phyloP scores from a whole-genome alignment of 2,329 filamentous ascomycete genomes.

The Monilinia laxa region DNA sequence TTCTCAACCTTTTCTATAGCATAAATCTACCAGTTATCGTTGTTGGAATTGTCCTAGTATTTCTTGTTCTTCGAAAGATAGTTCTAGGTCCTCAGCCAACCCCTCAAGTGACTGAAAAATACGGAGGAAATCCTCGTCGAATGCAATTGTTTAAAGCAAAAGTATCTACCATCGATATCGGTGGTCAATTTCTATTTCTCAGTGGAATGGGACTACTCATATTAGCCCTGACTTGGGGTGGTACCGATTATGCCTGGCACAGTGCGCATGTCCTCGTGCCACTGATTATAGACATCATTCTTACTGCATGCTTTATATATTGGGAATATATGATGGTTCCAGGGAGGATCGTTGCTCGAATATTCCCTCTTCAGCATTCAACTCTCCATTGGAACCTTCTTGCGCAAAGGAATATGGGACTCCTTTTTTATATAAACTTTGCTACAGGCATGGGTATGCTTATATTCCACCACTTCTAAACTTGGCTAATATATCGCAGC shows the following conservation, averaged over 20 bases:
- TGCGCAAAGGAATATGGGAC: not conserved
- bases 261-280: not conserved
- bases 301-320: not conserved
- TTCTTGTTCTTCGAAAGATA: constrained; percentile 57
- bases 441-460: not conserved
- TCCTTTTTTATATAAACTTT: not conserved
- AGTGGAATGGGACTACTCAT: not conserved
- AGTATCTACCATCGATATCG: constrained; percentile 54
- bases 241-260: not conserved
- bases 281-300: not conserved
- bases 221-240: not conserved
- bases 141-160: constrained; percentile 40
- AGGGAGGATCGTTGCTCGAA: not conserved
- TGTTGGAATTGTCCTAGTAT: constrained; percentile 52
- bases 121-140: constrained; percentile 44
- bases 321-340: not conserved
- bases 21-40: constrained; percentile 53
- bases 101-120: constrained; percentile 44
- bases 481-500: not conserved
- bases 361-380: not conserved
- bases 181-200: constrained; percentile 46
- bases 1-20: not conserved
- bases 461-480: not conserved
- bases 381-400: not conserved
- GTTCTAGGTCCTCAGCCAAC: constrained; percentile 51